Percentiles rank a stretch among this genome's conserved stretches.
Conservation (phyloP, 2,329 filamentous ascomycete species). For the Sporothrix mexicana region DNA sequence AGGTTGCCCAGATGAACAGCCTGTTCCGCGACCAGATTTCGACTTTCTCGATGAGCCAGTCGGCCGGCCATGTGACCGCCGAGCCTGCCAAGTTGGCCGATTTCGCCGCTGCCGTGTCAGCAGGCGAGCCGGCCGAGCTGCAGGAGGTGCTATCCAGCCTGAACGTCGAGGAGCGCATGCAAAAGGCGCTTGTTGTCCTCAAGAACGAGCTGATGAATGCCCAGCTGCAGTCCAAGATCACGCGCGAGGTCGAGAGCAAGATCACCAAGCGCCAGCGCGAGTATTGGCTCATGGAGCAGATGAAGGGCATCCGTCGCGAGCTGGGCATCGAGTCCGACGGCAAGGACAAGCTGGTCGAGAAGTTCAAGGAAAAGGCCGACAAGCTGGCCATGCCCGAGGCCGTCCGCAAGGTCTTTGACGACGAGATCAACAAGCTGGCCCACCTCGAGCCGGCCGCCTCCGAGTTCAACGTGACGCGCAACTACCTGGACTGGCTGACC, state of each 20-base stretch:
- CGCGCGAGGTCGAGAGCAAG: conserved; percentile 95
- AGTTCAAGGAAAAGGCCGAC: conserved; percentile 92
- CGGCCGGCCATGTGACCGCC: conserved; percentile 90
- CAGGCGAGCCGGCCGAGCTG: conserved; percentile 86
- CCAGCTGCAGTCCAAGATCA: conserved; percentile 94
- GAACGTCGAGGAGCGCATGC: conserved; percentile 89
- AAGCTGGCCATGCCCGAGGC: conserved; percentile 97
- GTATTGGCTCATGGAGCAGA: conserved; percentile 99
- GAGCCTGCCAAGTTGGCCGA: conserved; percentile 95
- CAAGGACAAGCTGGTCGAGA: conserved; percentile 97
- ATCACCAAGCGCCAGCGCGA: conserved; percentile 97
- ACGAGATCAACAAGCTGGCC: conserved; percentile 95
- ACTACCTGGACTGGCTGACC: conserved; percentile 98
- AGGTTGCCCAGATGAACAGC: conserved; percentile 90
- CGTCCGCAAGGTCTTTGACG: conserved; percentile 96
- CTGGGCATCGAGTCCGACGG: conserved; percentile 96
- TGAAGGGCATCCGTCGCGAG: conserved; percentile 97
- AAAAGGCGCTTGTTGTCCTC: conserved; percentile 87
- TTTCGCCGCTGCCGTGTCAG: conserved; percentile 96
- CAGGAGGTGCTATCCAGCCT: conserved; percentile 89
- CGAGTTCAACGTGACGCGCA: conserved; percentile 97
- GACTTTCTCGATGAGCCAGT: conserved; percentile 94
- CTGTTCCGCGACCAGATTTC: conserved; percentile 97
- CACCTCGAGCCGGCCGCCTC: conserved; percentile 95
- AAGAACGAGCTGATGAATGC: conserved; percentile 99